Conservation (phyloP, 768 basidiomycete species). For the Auricularia heimuer region DNA sequence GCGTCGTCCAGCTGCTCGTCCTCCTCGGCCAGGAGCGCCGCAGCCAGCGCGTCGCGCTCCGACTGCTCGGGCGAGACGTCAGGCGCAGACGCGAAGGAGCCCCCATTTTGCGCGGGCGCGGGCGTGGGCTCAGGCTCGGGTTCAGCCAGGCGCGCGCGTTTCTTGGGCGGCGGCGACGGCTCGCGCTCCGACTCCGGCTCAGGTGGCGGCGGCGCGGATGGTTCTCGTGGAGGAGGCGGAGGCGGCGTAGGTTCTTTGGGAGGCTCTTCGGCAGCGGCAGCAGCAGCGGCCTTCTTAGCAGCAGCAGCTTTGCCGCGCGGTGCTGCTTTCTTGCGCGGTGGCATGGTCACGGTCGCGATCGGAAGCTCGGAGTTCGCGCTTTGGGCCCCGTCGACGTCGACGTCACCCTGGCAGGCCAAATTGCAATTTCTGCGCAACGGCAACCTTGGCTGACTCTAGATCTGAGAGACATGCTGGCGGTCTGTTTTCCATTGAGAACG, state of each 20-base stretch:
- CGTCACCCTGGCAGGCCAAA: too few species aligned
- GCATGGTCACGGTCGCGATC: neutral
- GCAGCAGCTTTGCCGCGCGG: neutral
- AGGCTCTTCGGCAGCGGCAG: neutral
- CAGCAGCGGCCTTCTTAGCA: neutral
- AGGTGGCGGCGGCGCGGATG: neutral
- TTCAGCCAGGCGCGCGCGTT: neutral
- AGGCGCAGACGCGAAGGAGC: neutral
- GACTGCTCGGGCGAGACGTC: neutral
- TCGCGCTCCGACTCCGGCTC: neutral
- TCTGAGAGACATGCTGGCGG: too few species aligned
- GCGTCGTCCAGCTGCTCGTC: slow-evolving; percentile 14
- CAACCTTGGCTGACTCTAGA: too few species aligned
- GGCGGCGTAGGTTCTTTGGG: neutral
- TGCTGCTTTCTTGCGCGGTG: slow-evolving; percentile 1
- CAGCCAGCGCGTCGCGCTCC: neutral
- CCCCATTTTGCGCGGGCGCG: neutral
- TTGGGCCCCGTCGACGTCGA: too few species aligned
- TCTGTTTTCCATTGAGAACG: too few species aligned
- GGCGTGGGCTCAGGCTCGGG: neutral
- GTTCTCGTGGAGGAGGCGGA: neutral
- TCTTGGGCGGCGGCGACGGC: neutral
- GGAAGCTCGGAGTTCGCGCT: neutral
- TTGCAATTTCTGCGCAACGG: too few species aligned
- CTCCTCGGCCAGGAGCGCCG: slow-evolving; percentile 1